Evolutionary conservation across 1,284 basidiomycete genomes (phyloP).

Genomic region (Hymenochaete sp.): DNA sequence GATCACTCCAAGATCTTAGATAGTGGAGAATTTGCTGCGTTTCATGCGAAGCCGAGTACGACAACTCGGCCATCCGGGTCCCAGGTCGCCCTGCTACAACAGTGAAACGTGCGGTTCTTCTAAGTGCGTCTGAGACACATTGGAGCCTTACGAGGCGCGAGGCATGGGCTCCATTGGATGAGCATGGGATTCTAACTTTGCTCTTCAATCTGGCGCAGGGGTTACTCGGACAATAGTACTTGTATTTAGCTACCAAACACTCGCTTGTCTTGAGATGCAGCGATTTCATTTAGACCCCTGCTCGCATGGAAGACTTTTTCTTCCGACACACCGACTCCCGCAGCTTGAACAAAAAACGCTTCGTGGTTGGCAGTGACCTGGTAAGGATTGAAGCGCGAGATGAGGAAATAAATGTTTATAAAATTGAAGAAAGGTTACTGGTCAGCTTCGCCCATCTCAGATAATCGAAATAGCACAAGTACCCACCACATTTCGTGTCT

Average conservation of each 20-base stretch:
- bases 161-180: slow-evolving; percentile 63
- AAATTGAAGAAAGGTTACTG: neutral
- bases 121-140: slow-evolving; percentile 73
- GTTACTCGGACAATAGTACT: no score
- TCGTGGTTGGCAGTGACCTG: slow-evolving; percentile 69
- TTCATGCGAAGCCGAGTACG: no score
- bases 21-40: slow-evolving; percentile 19
- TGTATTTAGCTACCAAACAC: no score
- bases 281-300: slow-evolving; percentile 58
- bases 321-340: slow-evolving; percentile 54
- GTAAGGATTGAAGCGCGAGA: neutral
- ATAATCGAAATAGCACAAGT: neutral
- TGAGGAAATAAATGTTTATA: neutral
- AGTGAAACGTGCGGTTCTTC: slow-evolving; percentile 76
- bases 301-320: slow-evolving; percentile 55
- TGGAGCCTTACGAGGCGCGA: slow-evolving; percentile 67
- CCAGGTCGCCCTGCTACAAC: slow-evolving; percentile 74
- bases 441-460: no score
- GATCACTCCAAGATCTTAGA: neutral
- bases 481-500: slow-evolving; percentile 75
- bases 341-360: slow-evolving; percentile 62
- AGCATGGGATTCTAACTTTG: slow-evolving; percentile 80
- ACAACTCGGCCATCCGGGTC: slow-evolving; percentile 67
- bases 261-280: slow-evolving; percentile 67
- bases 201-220: slow-evolving; percentile 59